Evolutionary conservation across 1,284 basidiomycete genomes (phyloP).

Genomic region (Prillingera fragicola): DNA sequence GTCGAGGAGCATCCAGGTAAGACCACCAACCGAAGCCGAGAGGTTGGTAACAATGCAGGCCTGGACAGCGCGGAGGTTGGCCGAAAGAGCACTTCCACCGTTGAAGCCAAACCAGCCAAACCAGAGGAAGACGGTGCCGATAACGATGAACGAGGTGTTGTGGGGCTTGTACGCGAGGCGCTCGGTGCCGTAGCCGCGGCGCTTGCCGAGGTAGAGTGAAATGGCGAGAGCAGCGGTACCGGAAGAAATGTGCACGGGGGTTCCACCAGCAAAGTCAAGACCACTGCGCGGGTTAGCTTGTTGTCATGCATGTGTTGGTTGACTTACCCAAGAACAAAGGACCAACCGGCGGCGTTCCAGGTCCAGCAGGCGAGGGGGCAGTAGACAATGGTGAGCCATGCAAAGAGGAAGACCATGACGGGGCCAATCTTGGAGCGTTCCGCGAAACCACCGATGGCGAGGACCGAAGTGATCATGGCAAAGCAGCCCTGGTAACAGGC

Average conservation of each 20-base stretch:
- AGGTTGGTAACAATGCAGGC: slow-evolving; percentile 92
- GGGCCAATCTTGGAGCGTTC: slow-evolving; percentile 86
- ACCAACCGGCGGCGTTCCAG: slow-evolving; percentile 89
- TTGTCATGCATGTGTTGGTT: too few relatives aligned
- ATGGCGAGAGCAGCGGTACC: slow-evolving; percentile 89
- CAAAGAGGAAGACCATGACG: slow-evolving; percentile 78
- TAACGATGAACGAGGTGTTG: slow-evolving; percentile 79
- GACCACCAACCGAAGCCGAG: slow-evolving; percentile 73
- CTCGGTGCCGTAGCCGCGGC: slow-evolving; percentile 88
- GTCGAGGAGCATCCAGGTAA: slow-evolving; percentile 96
- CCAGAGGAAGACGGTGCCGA: slow-evolving; percentile 93
- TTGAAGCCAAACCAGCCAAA: slow-evolving; percentile 98
- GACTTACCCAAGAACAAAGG: slow-evolving; percentile 62
- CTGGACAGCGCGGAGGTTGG: slow-evolving; percentile 80
- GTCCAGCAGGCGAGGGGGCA: slow-evolving; percentile 92
- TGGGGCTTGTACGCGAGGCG: slow-evolving; percentile 77
- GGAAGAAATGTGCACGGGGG: slow-evolving; percentile 86
- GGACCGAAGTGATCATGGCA: slow-evolving; percentile 54
- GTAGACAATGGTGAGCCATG: slow-evolving; percentile 90
- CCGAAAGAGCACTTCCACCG: slow-evolving; percentile 61
- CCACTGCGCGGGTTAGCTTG: too few relatives aligned
- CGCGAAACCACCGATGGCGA: slow-evolving; percentile 85
- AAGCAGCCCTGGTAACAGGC: slow-evolving; percentile 60
- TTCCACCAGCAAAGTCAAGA: slow-evolving; percentile 92
- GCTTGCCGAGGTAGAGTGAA: slow-evolving; percentile 80